Evolutionary conservation across 306 rosid species (phyloP), one percentile per base, ranked within the genome.

Genomic region (Malus asiatica): DNA sequence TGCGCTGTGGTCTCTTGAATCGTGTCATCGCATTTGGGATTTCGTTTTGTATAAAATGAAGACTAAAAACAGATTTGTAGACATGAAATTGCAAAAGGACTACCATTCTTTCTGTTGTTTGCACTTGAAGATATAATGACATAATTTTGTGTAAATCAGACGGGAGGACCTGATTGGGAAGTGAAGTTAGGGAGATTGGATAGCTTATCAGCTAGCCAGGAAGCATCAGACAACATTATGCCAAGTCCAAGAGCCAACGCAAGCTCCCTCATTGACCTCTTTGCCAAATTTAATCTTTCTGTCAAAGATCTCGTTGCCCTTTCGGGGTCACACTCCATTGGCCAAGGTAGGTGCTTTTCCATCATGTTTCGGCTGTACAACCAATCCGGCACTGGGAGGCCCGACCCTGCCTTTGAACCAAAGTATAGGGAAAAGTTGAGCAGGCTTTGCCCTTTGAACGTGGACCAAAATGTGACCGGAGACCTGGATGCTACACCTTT

Each of bases 161-260:
- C 93, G 11, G 97, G 97, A 83, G 95, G 97, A 65, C 98, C 97
- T 3, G 23, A 89, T 29, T 94, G 98, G 98, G 80, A 84, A 72
- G 97, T 94, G 69, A 86, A 73, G 68, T 66, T 94, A 61, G 98
- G 97, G 66, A 88, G 98, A 86, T 75, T 94, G 73, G 98, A 94
- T 78, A 90, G 96, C 83, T 77, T 94, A 58, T 74, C 77, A 42
- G 93, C 98, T 0, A 82, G 48, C 77, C 97, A 90, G 77, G 87
- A 89, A 63, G 89, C 90, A 66, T 89, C 98, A 14, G 53, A 79
- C 79, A 76, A 84, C 4, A 79, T 94, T 46, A 94, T 94, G 98
- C 98, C 97, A 0, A 92, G 96, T 60, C 97, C 96, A 84, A 90
- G 97, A 84, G 83, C 96, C 60, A 88, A 90, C 72, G 97, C 98